Base-by-base conservation (phyloP, 78 protist genomes). In the Guillardia theta region DNA sequence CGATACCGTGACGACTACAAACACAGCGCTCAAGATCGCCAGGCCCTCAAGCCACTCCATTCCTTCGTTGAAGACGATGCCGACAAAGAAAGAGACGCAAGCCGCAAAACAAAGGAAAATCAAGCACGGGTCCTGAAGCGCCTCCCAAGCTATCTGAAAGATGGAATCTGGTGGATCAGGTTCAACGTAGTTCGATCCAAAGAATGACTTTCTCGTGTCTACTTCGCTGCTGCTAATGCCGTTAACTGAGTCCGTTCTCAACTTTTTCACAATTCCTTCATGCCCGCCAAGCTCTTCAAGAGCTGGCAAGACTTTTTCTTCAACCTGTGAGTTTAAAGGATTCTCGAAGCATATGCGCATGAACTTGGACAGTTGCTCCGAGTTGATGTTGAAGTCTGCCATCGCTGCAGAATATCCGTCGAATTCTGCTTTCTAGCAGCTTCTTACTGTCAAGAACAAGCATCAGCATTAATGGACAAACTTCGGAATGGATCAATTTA, bases 1-100 rank as follows among this genome's bases (percentile, higher is more conserved):
- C 44, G 94, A 36, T n/a, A 93, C 94, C 30, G 30, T 33, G 80
- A 88, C 93, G 53, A 88, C 93, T 19, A 88, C 93, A 9, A 27
- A 18, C 0, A 88, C 77, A 0, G 93, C 93, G 33, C 0, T 0
- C 77, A 88, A 30, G 27, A 88, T 88, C 39, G 93, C 93, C 18
- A 78, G 10, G 50, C 83, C 83, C 48, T 78, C 90, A 27, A 78
- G 45, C 90, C 90, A 78, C 53, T 78, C 90, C 53, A 43, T 43
- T 24, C 90, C 48, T 37, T 78, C 90, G 3, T 78, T 18, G 48
- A 43, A 78, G 24, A 78, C 44, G 3, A 78, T 21, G 48, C 90
- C 90, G 50, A 78, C 48, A 0, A n/a, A 10, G 8, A 78, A 78
- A 15, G 90, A 78, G 37, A 78, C 90, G 30, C 39, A 8, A 10